Conservation (phyloP, 2,329 filamentous ascomycete species). For the Xylariomycetidae sp. region DNA sequence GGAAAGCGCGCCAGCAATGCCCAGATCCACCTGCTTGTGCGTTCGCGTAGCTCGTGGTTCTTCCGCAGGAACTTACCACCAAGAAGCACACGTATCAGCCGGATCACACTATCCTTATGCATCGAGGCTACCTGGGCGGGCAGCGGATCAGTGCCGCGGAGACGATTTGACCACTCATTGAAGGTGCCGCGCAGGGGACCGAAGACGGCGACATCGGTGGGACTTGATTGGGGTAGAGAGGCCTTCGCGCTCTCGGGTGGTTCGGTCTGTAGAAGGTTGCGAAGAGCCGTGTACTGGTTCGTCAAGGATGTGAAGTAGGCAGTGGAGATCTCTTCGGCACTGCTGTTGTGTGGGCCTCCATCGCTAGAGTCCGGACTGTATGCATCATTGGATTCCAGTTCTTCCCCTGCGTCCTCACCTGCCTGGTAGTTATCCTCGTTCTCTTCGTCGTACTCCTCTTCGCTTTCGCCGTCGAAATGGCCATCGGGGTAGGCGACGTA, state of each 20-base stretch:
- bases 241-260: constrained; percentile 50
- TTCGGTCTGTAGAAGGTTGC: constrained; percentile 51
- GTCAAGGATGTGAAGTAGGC: constrained; percentile 66
- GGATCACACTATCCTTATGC: constrained; percentile 61
- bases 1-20: constrained; percentile 71
- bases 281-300: constrained; percentile 61
- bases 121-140: constrained; percentile 60
- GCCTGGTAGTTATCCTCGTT: constrained; percentile 26
- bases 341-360: constrained; percentile 25
- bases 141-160: constrained; percentile 51
- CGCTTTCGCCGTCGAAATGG: constrained; percentile 20
- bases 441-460: constrained; percentile 21
- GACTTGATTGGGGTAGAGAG: constrained; percentile 49
- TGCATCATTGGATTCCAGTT: constrained; percentile 27
- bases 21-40: constrained; percentile 82
- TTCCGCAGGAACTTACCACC: constrained; percentile 59
- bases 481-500: constrained; percentile 60
- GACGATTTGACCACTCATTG: constrained; percentile 45
- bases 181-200: constrained; percentile 46
- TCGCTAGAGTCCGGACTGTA: constrained; percentile 21
- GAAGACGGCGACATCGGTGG: constrained; percentile 51
- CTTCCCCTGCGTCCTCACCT: constrained; percentile 14
- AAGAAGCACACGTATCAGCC: constrained; percentile 63
- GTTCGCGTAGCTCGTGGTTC: constrained; percentile 54
- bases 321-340: constrained; percentile 45